phyloP scores from a whole-genome alignment of 352 stramenopile species.

The Phytophthora litchii region DNA sequence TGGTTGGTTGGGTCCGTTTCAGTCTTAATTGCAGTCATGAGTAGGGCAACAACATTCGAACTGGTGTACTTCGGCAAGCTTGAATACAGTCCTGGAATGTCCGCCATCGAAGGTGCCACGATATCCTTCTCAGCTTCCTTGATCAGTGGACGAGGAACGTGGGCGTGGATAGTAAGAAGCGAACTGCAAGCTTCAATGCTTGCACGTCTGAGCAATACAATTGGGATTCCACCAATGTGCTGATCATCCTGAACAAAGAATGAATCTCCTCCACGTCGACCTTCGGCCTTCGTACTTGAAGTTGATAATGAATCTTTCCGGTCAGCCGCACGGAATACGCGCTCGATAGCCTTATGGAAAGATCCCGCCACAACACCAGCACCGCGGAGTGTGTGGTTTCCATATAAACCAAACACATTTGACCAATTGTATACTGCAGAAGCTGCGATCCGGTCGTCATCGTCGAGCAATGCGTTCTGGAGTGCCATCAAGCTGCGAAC shows the following conservation, averaged over 20 bases:
- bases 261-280: slow-evolving; percentile 42
- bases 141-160: slow-evolving; percentile 76
- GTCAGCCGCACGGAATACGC: slow-evolving; percentile 61
- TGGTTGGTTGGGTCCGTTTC: slow-evolving; percentile 87
- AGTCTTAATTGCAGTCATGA: slow-evolving; percentile 85
- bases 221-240: slow-evolving; percentile 71
- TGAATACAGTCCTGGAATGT: slow-evolving; percentile 77
- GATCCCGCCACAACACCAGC: slow-evolving; percentile 74
- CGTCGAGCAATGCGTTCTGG: slow-evolving; percentile 77
- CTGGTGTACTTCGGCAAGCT: slow-evolving; percentile 83
- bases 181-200: slow-evolving; percentile 85
- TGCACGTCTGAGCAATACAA: slow-evolving; percentile 74
- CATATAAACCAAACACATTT: slow-evolving; percentile 80
- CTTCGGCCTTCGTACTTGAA: slow-evolving; percentile 44
- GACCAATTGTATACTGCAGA: slow-evolving; percentile 88
- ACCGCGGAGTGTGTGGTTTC: slow-evolving; percentile 82
- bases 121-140: slow-evolving; percentile 82
- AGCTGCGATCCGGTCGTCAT: slow-evolving; percentile 81
- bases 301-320: slow-evolving; percentile 40
- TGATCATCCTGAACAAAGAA: slow-evolving; percentile 71
- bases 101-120: slow-evolving; percentile 65
- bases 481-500: slow-evolving; percentile 85
- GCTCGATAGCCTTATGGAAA: slow-evolving; percentile 84
- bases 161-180: slow-evolving; percentile 80
- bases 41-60: slow-evolving; percentile 82